Conservation (phyloP, 768 basidiomycete genomes). For the Leucosporidium yakuticum region DNA sequence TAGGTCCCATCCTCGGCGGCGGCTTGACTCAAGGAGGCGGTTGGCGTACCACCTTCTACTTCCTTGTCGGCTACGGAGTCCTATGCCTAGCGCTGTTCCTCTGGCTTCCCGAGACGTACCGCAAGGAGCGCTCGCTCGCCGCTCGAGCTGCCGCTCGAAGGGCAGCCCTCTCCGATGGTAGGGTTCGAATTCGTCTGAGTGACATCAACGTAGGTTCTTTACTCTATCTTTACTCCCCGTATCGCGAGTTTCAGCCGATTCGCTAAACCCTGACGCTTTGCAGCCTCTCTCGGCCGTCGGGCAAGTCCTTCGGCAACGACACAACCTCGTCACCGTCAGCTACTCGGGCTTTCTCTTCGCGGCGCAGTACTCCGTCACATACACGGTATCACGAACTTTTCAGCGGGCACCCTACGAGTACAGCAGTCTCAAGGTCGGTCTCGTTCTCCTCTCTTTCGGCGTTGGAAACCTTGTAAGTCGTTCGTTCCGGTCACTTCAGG, state of each 20-base stretch:
- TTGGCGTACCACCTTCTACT: conserved; percentile 83
- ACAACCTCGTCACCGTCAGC: conserved; percentile 21
- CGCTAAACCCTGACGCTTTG: conserved; percentile 41
- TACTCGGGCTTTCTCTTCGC: conserved; percentile 63
- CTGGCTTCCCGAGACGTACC: conserved; percentile 70
- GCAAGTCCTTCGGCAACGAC: conserved; percentile 16
- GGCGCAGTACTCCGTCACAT: conserved; percentile 63
- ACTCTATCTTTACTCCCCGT: conserved; percentile 24
- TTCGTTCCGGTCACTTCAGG: too few relatives aligned
- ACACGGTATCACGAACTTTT: conserved; percentile 68
- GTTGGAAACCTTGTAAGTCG: conserved; percentile 48
- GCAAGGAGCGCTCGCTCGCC: conserved; percentile 68
- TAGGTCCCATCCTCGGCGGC: conserved; percentile 67
- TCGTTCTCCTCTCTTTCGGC: conserved; percentile 71
- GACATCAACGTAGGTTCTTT: conserved; percentile 20
- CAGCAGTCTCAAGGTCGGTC: conserved; percentile 62
- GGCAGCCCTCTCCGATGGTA: too few relatives aligned
- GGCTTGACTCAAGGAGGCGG: conserved; percentile 53
- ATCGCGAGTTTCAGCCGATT: too few relatives aligned
- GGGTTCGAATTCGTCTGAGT: too few relatives aligned
- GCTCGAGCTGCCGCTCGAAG: conserved; percentile 51
- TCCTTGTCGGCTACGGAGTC: conserved; percentile 53
- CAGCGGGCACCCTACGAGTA: conserved; percentile 57
- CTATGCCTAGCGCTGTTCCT: conserved; percentile 43
- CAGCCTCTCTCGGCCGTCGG: conserved; percentile 41